Percentiles rank a stretch among this genome's conserved stretches.
phyloP scores from a whole-genome alignment of 805 yeast species.

The Lipomyces yamanashiensis region DNA sequence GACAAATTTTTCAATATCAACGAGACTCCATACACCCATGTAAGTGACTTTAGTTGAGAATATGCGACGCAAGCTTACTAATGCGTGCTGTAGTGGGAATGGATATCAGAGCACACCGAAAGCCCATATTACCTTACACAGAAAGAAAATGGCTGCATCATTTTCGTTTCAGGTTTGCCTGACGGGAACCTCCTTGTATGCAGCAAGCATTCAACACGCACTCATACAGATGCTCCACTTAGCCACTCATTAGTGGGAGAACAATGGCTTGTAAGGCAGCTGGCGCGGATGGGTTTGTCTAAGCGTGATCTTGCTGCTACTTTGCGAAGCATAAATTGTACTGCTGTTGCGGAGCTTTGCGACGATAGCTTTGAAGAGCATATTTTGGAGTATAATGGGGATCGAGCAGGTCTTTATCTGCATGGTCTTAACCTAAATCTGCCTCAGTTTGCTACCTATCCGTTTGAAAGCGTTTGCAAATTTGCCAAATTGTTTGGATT shows the following conservation, averaged over 20 bases:
- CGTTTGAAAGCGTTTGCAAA: constrained; percentile 60
- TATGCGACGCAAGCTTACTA: too few relatives aligned
- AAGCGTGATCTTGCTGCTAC: constrained; percentile 58
- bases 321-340: constrained; percentile 58
- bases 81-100: constrained; percentile 44
- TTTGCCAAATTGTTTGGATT: constrained; percentile 78
- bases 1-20: constrained; percentile 88
- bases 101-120: constrained; percentile 52
- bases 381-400: constrained; percentile 70
- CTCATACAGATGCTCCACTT: constrained; percentile 43
- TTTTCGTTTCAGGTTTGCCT: constrained; percentile 74
- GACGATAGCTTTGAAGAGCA: constrained; percentile 95
- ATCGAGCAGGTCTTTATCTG: constrained; percentile 78
- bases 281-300: constrained; percentile 50
- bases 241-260: constrained; percentile 78
- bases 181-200: constrained; percentile 84
- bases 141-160: constrained; percentile 94
- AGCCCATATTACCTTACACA: constrained; percentile 84
- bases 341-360: constrained; percentile 92
- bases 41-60: neutral
- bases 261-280: constrained; percentile 58
- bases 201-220: constrained; percentile 88
- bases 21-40: constrained; percentile 61
- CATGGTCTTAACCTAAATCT: constrained; percentile 85
- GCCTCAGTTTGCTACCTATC: constrained; percentile 64